phyloP scores from a whole-genome alignment of 78 protist genomes.

The Cavenderia fasciculata region DNA sequence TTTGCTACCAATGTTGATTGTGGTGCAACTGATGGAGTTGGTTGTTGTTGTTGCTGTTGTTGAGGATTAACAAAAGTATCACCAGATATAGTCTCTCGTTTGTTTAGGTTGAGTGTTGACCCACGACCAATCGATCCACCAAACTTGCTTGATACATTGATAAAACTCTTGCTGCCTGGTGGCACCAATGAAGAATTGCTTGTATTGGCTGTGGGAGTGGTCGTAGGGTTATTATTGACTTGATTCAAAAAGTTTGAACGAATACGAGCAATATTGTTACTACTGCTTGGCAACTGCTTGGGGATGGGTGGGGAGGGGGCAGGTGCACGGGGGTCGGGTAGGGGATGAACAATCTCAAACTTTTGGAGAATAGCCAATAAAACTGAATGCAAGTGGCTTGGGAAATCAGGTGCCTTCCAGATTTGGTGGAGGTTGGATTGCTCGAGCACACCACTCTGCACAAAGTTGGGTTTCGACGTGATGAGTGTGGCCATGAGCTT shows the following conservation, averaged over 20 bases:
- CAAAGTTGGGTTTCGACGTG: conserved; percentile 73
- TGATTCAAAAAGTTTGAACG: background rate
- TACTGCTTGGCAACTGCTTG: too few relatives aligned
- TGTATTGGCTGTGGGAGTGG: too few relatives aligned
- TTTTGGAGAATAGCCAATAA: conserved; percentile 65
- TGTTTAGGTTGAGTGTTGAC: too few relatives aligned
- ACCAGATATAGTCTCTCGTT: too few relatives aligned
- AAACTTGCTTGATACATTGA: too few relatives aligned
- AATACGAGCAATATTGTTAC: background rate
- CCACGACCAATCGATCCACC: too few relatives aligned
- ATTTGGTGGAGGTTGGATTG: conserved; percentile 67
- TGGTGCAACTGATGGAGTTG: background rate
- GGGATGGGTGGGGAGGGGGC: background rate
- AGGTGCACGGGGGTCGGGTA: conserved; percentile 33
- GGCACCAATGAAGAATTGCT: background rate
- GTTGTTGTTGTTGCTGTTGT: background rate
- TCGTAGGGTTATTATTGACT: background rate
- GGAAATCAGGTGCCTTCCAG: conserved; percentile 83
- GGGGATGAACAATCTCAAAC: conserved; percentile 73
- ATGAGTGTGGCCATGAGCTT: conserved; percentile 56
- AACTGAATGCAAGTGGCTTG: conserved; percentile 63
- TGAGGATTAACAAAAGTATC: background rate
- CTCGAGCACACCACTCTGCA: conserved; percentile 65
- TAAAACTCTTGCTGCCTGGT: too few relatives aligned
- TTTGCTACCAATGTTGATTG: conserved; percentile 26